phyloP scores from a whole-genome alignment of 176 grass and related monocot species.

The Poa annua region DNA sequence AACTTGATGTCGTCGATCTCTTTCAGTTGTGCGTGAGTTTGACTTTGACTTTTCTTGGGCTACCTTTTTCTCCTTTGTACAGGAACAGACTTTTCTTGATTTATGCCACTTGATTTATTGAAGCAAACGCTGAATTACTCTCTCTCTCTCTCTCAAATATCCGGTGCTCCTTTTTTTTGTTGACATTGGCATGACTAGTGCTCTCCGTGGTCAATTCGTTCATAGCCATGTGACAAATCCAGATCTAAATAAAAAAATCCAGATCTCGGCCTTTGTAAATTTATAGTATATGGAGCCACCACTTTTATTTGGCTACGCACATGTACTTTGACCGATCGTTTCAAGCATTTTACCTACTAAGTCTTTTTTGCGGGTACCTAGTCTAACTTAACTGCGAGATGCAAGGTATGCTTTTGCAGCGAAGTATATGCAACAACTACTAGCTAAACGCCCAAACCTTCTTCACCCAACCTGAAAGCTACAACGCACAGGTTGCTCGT shows the following conservation, averaged over 20 bases:
- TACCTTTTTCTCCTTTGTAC: no score
- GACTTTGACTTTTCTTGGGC: no score
- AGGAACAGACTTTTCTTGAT: no score
- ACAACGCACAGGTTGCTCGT: not conserved
- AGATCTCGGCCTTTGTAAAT: not conserved
- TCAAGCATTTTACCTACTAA: not conserved
- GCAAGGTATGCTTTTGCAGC: no score
- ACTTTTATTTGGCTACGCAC: not conserved
- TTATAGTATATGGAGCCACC: not conserved
- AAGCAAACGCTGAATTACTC: no score
- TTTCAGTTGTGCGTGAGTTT: no score
- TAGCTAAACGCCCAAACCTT: not conserved
- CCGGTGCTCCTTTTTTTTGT: not conserved
- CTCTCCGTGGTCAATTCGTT: not conserved
- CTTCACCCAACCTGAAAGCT: not conserved
- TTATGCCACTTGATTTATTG: no score
- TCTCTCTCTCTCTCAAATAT: not conserved
- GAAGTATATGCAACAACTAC: not conserved
- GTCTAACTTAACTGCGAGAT: not conserved
- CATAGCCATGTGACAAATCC: constrained; percentile 4
- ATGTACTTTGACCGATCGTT: not conserved
- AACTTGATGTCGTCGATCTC: no score
- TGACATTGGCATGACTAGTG: constrained; percentile 4
- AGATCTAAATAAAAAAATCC: constrained; percentile 17
- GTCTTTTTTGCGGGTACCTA: not conserved